These are phyloP conservation scores for Iris pallida DNA, from an alignment of 116 monocot species.

Conservation along the genomic window DNA sequence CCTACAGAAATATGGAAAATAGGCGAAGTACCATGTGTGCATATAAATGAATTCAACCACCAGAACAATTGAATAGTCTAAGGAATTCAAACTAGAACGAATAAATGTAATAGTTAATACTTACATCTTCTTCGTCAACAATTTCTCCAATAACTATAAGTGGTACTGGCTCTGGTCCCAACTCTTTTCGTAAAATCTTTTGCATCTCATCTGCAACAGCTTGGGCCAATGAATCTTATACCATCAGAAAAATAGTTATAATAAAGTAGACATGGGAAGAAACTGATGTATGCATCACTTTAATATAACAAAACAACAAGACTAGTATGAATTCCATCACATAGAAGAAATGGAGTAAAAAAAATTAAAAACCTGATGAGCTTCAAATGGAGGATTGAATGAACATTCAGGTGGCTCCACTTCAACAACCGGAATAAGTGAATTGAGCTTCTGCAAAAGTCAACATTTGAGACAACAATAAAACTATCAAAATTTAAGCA, in stretches of 20 bases:
- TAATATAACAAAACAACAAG: too few relatives aligned
- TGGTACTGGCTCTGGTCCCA: slow-evolving; percentile 73
- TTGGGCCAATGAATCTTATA: slow-evolving; percentile 86
- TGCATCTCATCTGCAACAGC: slow-evolving; percentile 93
- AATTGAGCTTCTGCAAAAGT: slow-evolving; percentile 24
- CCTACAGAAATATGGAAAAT: too few relatives aligned
- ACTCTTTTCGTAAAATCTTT: slow-evolving; percentile 65
- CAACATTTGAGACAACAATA: not conserved
- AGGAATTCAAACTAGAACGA: too few relatives aligned
- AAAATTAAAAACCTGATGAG: slow-evolving; percentile 64
- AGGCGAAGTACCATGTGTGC: too few relatives aligned
- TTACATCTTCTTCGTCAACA: slow-evolving; percentile 74
- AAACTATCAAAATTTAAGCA: too few relatives aligned
- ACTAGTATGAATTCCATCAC: not conserved
- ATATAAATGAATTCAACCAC: too few relatives aligned
- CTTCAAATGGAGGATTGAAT: slow-evolving; percentile 90
- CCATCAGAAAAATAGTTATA: not conserved
- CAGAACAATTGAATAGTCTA: too few relatives aligned
- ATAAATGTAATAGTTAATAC: slow-evolving; percentile 5
- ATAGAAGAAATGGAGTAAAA: not conserved
- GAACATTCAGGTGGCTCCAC: slow-evolving; percentile 82
- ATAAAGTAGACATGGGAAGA: not conserved
- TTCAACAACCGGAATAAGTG: slow-evolving; percentile 86
- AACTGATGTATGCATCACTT: too few relatives aligned
- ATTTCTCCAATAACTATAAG: slow-evolving; percentile 48